Conservation (phyloP, 768 basidiomycete species). For the Lactarius trivialis region DNA sequence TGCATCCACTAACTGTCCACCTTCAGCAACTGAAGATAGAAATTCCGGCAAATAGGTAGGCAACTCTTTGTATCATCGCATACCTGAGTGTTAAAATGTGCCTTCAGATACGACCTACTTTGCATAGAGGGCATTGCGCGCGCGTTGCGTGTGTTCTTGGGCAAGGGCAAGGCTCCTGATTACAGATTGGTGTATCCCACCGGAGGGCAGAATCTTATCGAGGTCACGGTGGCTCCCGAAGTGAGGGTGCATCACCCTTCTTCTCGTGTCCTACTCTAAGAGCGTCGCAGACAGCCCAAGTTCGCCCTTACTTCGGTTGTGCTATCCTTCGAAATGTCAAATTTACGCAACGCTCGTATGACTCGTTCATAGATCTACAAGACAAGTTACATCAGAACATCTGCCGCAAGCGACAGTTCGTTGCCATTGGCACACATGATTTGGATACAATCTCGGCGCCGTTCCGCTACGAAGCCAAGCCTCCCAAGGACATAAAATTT, state of each 20-base stretch:
- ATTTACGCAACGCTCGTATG: slow-evolving; percentile 85
- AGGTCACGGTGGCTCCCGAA: slow-evolving; percentile 64
- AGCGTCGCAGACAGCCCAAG: slow-evolving; percentile 56
- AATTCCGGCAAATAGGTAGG: slow-evolving; percentile 90
- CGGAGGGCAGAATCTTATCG: slow-evolving; percentile 62
- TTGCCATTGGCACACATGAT: slow-evolving; percentile 97
- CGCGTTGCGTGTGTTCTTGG: slow-evolving; percentile 77
- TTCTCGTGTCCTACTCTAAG: background rate
- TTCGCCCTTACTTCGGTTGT: slow-evolving; percentile 88
- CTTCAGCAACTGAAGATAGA: slow-evolving; percentile 95
- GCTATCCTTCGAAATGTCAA: slow-evolving; percentile 86
- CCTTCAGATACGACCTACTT: slow-evolving; percentile 84
- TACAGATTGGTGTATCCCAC: slow-evolving; percentile 72
- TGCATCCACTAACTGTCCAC: slow-evolving; percentile 15
- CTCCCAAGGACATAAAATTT: slow-evolving; percentile 89
- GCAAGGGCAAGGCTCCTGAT: slow-evolving; percentile 54
- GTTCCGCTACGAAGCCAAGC: slow-evolving; percentile 78
- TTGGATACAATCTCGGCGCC: slow-evolving; percentile 82
- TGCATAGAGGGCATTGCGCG: slow-evolving; percentile 95
- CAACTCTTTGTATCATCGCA: background rate
- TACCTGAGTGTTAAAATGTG: background rate
- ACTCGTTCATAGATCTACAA: slow-evolving; percentile 98
- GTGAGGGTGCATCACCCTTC: slow-evolving; percentile 38
- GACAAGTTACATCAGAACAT: slow-evolving; percentile 98
- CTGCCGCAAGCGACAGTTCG: slow-evolving; percentile 81